phyloP scores from a whole-genome alignment of 768 basidiomycete species.

The Suillus clintonianus region DNA sequence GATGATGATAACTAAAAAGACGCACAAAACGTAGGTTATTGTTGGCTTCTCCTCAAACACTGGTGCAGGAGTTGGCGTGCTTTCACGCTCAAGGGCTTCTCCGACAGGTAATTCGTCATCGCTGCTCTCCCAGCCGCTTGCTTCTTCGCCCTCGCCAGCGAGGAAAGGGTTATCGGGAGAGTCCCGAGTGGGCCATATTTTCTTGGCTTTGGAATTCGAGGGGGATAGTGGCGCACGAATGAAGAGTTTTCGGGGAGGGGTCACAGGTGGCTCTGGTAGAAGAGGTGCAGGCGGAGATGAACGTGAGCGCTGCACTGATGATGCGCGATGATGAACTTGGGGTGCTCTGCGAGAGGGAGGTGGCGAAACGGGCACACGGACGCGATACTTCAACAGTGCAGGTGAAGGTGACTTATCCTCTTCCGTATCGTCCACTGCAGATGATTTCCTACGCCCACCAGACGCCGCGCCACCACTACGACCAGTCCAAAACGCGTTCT shows the following conservation, averaged over 20 bases:
- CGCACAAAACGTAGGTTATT: slow-evolving; percentile 75
- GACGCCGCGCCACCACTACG: slow-evolving; percentile 20
- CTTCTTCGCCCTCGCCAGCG: slow-evolving; percentile 34
- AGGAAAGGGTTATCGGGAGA: slow-evolving; percentile 78
- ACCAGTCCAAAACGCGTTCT: slow-evolving; percentile 35
- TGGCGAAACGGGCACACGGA: slow-evolving; percentile 57
- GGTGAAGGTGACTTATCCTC: slow-evolving; percentile 34
- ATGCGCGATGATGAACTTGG: slow-evolving; percentile 27
- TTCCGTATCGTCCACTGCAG: slow-evolving; percentile 10
- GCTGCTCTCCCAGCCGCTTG: slow-evolving; percentile 32
- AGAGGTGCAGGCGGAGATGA: slow-evolving; percentile 11
- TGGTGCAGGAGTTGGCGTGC: slow-evolving; percentile 38
- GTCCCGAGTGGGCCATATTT: slow-evolving; percentile 47
- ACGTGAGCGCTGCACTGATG: slow-evolving; percentile 21
- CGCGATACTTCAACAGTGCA: slow-evolving; percentile 34
- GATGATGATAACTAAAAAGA: slow-evolving; percentile 13
- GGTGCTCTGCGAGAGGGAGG: slow-evolving; percentile 62
- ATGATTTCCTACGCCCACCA: slow-evolving; percentile 19
- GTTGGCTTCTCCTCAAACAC: slow-evolving; percentile 56
- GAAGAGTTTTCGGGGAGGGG: slow-evolving; percentile 24
- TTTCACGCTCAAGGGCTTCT: slow-evolving; percentile 33
- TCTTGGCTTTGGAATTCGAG: slow-evolving; percentile 36
- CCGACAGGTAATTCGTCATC: slow-evolving; percentile 38
- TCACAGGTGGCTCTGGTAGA: slow-evolving; percentile 19
- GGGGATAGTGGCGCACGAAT: slow-evolving; percentile 23